Evolutionary conservation across 2,329 filamentous ascomycete species (phyloP).

Genomic region (Calonectria honghensis): DNA sequence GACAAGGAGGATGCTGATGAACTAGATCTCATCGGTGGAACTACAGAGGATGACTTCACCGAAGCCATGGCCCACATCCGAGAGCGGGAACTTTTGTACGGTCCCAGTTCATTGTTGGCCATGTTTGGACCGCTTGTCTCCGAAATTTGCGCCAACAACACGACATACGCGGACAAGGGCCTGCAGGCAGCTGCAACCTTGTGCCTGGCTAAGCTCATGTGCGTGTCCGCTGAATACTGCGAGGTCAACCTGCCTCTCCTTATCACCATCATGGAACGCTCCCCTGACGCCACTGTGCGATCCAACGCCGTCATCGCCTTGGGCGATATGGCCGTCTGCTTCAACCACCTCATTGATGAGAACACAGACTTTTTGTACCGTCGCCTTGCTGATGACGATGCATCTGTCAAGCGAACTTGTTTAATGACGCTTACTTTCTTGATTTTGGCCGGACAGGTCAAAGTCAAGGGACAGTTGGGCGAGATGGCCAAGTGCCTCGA

Average conservation of each 20-base stretch:
- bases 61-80: constrained; percentile 90
- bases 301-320: constrained; percentile 98
- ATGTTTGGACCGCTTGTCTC: constrained; percentile 93
- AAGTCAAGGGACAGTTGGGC: constrained; percentile 98
- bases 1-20: constrained; percentile 85
- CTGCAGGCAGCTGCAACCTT: constrained; percentile 95
- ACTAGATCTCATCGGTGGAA: constrained; percentile 96
- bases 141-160: constrained; percentile 97
- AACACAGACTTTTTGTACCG: constrained; percentile 99
- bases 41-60: constrained; percentile 94
- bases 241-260: constrained; percentile 93
- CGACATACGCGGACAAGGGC: constrained; percentile 90
- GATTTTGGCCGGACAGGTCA: constrained; percentile 97
- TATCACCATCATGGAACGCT: constrained; percentile 98
- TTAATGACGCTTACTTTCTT: constrained; percentile 99
- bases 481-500: constrained; percentile 99
- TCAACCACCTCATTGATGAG: constrained; percentile 99
- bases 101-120: constrained; percentile 87
- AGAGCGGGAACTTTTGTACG: constrained; percentile 88
- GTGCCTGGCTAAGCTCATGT: constrained; percentile 98
- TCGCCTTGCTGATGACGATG: constrained; percentile 90
- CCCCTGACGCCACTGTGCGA: constrained; percentile 91
- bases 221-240: constrained; percentile 96
- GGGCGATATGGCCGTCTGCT: constrained; percentile 99
- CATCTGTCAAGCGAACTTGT: constrained; percentile 95